A percentile compares a stretch with the other conserved stretches of the same genome.
Conservation (phyloP, 768 basidiomycete species). For the Mycena belliarum region DNA sequence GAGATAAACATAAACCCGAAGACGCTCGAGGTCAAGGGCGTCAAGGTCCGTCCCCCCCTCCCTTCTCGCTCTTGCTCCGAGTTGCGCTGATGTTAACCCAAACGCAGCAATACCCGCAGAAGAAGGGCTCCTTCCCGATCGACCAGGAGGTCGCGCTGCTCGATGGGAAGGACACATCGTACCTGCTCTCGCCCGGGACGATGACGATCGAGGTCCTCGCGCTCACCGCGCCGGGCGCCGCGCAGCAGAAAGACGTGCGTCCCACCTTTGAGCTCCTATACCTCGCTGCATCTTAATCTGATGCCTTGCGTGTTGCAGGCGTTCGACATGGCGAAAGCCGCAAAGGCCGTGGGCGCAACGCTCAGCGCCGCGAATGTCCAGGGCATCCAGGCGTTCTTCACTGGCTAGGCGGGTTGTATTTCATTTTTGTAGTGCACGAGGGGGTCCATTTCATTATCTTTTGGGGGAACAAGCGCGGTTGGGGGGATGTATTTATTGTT, state of each 20-base stretch:
- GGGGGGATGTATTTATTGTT: no score
- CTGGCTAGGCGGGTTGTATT: conserved; percentile 10
- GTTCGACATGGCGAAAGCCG: conserved; percentile 17
- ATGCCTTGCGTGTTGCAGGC: no score
- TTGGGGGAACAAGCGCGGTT: no score
- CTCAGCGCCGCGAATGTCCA: conserved; percentile 14
- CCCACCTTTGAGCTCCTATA: background rate
- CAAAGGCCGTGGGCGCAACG: conserved; percentile 10
- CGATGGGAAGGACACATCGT: conserved; percentile 16
- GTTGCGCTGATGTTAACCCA: background rate
- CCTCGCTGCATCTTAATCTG: background rate
- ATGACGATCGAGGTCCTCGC: conserved; percentile 13
- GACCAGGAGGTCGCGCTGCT: conserved; percentile 24
- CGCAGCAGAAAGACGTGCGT: conserved; percentile 11
- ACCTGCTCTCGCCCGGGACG: conserved; percentile 15
- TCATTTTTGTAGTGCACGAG: no score
- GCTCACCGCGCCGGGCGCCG: conserved; percentile 9
- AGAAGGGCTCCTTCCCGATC: conserved; percentile 21
- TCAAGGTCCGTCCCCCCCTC: conserved; percentile 1
- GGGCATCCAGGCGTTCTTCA: conserved; percentile 21
- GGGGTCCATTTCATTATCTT: no score
- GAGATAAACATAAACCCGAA: conserved; percentile 26
- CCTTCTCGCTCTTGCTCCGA: background rate
- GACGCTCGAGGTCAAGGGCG: conserved; percentile 7
- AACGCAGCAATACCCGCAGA: conserved; percentile 22